Conservation (phyloP, 192 early-diverging fungal genomes). For the Coemansia sp. region DNA sequence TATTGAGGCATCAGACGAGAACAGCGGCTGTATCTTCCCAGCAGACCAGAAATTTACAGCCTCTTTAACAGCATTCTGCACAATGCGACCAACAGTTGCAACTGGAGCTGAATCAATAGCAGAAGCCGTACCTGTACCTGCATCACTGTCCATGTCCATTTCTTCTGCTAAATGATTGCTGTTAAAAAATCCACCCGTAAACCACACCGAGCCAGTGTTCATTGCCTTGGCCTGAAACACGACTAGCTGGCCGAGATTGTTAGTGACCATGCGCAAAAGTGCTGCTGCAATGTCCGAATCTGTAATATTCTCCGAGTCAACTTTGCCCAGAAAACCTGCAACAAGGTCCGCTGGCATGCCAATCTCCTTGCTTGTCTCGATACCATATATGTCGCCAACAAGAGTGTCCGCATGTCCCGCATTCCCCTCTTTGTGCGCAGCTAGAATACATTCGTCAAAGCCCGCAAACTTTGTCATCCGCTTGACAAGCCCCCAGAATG, state of each 20-base stretch:
- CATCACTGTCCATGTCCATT: not conserved
- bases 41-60: constrained; percentile 45
- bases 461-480: constrained; percentile 30
- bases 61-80: constrained; percentile 16
- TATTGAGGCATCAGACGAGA: constrained; percentile 21
- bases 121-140: not conserved
- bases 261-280: constrained; percentile 42
- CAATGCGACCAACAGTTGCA: constrained; percentile 3
- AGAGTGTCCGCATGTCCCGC: constrained; percentile 34
- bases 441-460: constrained; percentile 27
- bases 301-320: constrained; percentile 7
- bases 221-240: constrained; percentile 41
- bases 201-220: constrained; percentile 29
- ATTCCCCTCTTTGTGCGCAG: constrained; percentile 10
- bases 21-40: constrained; percentile 15
- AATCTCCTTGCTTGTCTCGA: constrained; percentile 38
- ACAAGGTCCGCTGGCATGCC: constrained; percentile 48
- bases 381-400: constrained; percentile 48
- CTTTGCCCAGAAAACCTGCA: constrained; percentile 47
- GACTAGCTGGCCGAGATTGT: constrained; percentile 44
- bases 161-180: constrained; percentile 10
- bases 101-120: not conserved
- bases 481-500: constrained; percentile 44
- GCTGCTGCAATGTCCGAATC: constrained; percentile 38
- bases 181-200: constrained; percentile 32